phyloP scores from a whole-genome alignment of 345 rosid species.

The Pistacia atlantica region DNA sequence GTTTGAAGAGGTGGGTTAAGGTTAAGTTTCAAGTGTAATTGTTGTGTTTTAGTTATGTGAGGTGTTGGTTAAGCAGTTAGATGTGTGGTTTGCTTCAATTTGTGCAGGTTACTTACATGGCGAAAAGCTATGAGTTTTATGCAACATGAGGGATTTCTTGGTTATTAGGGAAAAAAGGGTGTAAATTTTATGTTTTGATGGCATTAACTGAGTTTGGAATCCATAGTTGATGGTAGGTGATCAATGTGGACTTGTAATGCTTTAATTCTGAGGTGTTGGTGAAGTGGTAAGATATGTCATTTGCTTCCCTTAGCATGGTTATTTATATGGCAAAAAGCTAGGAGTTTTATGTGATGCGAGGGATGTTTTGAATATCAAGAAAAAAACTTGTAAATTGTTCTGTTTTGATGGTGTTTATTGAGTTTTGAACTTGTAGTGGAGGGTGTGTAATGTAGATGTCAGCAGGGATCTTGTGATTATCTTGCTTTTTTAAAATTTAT shows the following conservation, averaged over 20 bases:
- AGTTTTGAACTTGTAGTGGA: not conserved
- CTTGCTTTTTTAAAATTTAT: not conserved
- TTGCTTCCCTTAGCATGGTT: no score
- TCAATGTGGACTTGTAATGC: no score
- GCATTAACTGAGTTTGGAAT: no score
- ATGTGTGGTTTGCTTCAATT: not conserved
- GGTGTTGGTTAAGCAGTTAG: not conserved
- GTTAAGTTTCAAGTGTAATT: not conserved
- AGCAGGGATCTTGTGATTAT: not conserved
- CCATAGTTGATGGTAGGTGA: no score
- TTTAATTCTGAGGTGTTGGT: not conserved
- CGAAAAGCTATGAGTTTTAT: no score
- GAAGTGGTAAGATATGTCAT: not conserved
- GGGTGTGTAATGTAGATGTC: not conserved
- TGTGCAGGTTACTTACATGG: no score
- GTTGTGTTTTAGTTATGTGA: no score
- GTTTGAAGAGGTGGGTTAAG: not conserved
- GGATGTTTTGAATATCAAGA: not conserved
- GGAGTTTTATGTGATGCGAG: no score
- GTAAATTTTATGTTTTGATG: no score
- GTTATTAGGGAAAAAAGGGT: no score
- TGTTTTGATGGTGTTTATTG: not conserved
- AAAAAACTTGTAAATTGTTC: not conserved
- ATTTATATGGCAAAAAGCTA: no score
- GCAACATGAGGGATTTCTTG: no score